These are phyloP conservation scores for Xerocomus subilludens DNA, from an alignment of 1,284 basidiomycete genomes.

Conservation along the genomic window DNA sequence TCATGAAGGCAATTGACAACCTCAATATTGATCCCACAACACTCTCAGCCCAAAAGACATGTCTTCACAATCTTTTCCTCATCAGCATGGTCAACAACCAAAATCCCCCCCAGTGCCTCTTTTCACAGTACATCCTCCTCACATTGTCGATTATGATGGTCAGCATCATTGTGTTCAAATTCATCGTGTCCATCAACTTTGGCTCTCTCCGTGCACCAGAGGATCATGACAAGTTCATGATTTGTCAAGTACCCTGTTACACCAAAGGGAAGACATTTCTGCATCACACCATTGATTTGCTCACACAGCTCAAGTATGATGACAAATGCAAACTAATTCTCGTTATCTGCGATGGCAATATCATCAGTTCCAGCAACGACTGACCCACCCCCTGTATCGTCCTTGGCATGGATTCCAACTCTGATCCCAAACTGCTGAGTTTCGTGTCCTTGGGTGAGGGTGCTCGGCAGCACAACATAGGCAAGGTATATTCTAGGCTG, in stretches of 20 bases:
- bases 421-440: constrained; percentile 94
- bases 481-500: too few relatives aligned
- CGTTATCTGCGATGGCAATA: constrained; percentile 98
- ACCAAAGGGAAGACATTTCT: constrained; percentile 94
- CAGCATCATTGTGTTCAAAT: constrained; percentile 97
- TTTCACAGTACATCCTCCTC: constrained; percentile 92
- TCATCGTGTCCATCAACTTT: constrained; percentile 94
- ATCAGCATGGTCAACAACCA: constrained; percentile 94
- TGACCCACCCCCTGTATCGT: constrained; percentile 93
- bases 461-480: constrained; percentile 97
- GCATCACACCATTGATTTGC: constrained; percentile 91
- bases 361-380: constrained; percentile 96
- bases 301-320: constrained; percentile 95
- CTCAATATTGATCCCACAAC: constrained; percentile 75
- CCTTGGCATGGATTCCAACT: constrained; percentile 91
- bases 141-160: constrained; percentile 94
- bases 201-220: constrained; percentile 86
- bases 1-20: constrained; percentile 81
- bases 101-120: constrained; percentile 90
- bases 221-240: constrained; percentile 98
- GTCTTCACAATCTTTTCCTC: constrained; percentile 92
- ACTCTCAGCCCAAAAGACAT: constrained; percentile 84
- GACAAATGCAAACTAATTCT: constrained; percentile 97
- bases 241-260: constrained; percentile 98
- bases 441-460: constrained; percentile 96